Percentiles rank a stretch among this genome's conserved stretches.
Evolutionary conservation across 768 basidiomycete genomes (phyloP).

Genomic region (Hysterangium stoloniferum): DNA sequence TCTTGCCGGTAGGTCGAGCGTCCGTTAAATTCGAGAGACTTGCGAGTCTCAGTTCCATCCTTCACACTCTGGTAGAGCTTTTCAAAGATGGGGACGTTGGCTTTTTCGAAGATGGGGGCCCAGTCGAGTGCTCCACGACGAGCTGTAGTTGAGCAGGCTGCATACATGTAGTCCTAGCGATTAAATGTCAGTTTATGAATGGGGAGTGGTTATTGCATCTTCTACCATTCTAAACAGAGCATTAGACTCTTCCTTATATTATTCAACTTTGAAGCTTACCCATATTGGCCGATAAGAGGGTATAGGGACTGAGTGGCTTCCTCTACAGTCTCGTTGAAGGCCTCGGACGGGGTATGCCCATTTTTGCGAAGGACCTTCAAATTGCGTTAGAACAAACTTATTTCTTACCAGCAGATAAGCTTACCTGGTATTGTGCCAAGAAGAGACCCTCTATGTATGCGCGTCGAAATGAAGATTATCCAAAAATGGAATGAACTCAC

Average conservation of each 20-base stretch:
- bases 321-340: conserved; percentile 99
- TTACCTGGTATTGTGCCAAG: conserved; percentile 79
- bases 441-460: conserved; percentile 76
- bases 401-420: background rate
- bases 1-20: conserved; percentile 89
- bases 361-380: conserved; percentile 86
- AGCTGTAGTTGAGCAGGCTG: conserved; percentile 97
- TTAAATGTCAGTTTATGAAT: background rate
- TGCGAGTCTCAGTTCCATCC: conserved; percentile 95
- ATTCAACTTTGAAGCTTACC: conserved; percentile 38
- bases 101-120: conserved; percentile 94
- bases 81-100: conserved; percentile 93
- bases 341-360: conserved; percentile 95
- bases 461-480: background rate
- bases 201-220: background rate
- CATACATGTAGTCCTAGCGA: conserved; percentile 93
- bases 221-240: conserved; percentile 19
- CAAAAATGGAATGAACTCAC: conserved; percentile 35
- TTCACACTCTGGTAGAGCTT: conserved; percentile 89
- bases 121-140: conserved; percentile 99
- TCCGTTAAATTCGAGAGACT: conserved; percentile 93
- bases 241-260: background rate
- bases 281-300: conserved; percentile 92
- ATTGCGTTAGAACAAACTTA: background rate
- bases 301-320: conserved; percentile 99